Percentiles rank a stretch among this genome's conserved stretches.
Conservation (phyloP, 73 alveolate species). For the Uronychia setigera region DNA sequence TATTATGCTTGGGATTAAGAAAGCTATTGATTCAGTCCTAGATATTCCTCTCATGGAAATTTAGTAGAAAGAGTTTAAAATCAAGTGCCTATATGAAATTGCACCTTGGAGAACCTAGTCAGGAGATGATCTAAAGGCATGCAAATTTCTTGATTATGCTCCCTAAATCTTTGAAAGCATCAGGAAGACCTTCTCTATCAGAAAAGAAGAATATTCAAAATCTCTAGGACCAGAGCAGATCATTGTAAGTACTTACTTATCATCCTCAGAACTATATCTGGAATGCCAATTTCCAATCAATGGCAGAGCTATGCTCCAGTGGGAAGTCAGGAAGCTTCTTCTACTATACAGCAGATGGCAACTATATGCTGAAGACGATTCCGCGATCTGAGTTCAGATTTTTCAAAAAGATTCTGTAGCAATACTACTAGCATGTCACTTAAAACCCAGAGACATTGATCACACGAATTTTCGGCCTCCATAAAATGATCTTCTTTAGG, state of each 20-base stretch:
- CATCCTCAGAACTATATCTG: constrained; percentile 55
- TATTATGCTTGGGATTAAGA: constrained; percentile 92
- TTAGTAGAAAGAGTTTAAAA: constrained; percentile 70
- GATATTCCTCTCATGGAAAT: constrained; percentile 67
- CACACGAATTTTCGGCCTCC: constrained; percentile 77
- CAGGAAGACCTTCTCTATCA: constrained; percentile 71
- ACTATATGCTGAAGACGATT: constrained; percentile 93
- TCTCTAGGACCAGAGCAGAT: constrained; percentile 84
- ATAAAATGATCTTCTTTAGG: constrained; percentile 65
- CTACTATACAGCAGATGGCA: constrained; percentile 98
- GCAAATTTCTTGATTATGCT: constrained; percentile 87
- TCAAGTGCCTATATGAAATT: constrained; percentile 70
- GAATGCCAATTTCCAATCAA: constrained; percentile 50
- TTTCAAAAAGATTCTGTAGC: constrained; percentile 86
- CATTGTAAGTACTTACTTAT: constrained; percentile 48
- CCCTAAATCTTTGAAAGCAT: constrained; percentile 86
- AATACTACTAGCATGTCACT: constrained; percentile 78
- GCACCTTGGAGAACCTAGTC: constrained; percentile 73
- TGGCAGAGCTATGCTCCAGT: constrained; percentile 81
- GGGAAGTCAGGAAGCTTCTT: constrained; percentile 98
- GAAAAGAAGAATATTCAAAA: constrained; percentile 69
- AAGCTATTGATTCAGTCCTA: constrained; percentile 79
- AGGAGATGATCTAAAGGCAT: constrained; percentile 67
- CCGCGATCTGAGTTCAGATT: constrained; percentile 87
- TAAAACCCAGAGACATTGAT: constrained; percentile 68